phyloP scores from a whole-genome alignment of 192 early-diverging fungal species.

The Phycomyces nitens region DNA sequence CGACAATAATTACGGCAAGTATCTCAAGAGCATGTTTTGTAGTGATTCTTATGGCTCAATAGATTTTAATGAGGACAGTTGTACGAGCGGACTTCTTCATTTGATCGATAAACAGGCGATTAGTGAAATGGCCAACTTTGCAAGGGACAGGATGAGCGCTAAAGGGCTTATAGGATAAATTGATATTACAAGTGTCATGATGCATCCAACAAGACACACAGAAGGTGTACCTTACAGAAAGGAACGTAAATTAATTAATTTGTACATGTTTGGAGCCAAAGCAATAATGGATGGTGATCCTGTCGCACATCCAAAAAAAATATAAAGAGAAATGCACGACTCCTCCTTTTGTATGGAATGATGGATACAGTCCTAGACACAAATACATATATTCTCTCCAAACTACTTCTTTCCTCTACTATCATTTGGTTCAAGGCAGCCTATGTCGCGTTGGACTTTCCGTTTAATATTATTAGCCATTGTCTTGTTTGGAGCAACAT shows the following conservation, averaged over 20 bases:
- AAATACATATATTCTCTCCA: too few relatives aligned
- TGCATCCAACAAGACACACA: too few relatives aligned
- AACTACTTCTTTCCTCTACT: too few relatives aligned
- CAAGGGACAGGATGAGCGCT: background rate
- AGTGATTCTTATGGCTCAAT: background rate
- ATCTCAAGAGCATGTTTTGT: background rate
- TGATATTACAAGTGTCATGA: too few relatives aligned
- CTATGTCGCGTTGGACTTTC: background rate
- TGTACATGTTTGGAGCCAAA: too few relatives aligned
- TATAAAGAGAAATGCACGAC: too few relatives aligned
- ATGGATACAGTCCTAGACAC: background rate
- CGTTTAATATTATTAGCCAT: background rate
- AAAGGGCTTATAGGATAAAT: too few relatives aligned
- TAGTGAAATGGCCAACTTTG: background rate
- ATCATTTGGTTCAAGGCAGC: too few relatives aligned
- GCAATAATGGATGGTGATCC: too few relatives aligned
- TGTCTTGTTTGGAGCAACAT: background rate
- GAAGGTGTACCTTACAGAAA: too few relatives aligned
- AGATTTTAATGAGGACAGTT: slow-evolving; percentile 8
- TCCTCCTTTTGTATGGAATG: background rate
- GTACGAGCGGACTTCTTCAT: background rate
- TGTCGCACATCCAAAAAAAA: too few relatives aligned
- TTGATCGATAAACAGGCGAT: background rate
- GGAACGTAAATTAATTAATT: too few relatives aligned
- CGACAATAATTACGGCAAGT: slow-evolving; percentile 11